Percentiles rank a stretch among this genome's conserved stretches.
Evolutionary conservation across 225 moss, liverwort and hornwort species (phyloP).

Genomic region (Bryum argenteum): DNA sequence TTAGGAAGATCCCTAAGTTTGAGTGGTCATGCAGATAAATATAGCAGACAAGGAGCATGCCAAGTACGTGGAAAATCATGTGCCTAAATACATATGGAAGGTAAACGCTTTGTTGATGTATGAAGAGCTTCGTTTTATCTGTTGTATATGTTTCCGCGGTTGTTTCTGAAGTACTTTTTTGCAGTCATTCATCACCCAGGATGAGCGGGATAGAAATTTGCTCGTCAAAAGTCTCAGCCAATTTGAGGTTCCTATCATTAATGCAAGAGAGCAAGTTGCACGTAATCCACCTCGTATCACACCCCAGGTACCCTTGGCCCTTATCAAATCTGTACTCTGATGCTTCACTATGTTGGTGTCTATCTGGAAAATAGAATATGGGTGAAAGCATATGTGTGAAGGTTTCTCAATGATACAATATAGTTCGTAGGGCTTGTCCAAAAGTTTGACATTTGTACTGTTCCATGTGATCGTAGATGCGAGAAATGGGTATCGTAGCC

Average conservation of each 20-base stretch:
- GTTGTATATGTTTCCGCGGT: not conserved
- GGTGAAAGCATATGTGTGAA: constrained; percentile 1
- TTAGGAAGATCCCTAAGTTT: constrained; percentile 16
- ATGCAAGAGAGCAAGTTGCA: constrained; percentile 47
- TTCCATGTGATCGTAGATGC: constrained; percentile 59
- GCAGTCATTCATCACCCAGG: constrained; percentile 87
- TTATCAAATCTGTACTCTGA: not conserved
- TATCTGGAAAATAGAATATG: constrained; percentile 6
- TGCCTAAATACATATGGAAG: constrained; percentile 81
- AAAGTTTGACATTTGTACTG: constrained; percentile 13
- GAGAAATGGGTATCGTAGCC: constrained; percentile 64
- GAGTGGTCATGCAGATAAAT: constrained; percentile 64
- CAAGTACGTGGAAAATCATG: constrained; percentile 87
- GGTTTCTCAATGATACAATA: not conserved
- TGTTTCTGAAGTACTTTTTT: constrained; percentile 22
- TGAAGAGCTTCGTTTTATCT: not conserved
- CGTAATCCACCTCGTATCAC: constrained; percentile 54
- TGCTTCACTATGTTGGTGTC: constrained; percentile 11
- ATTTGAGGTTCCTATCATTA: constrained; percentile 78
- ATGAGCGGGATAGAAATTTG: constrained; percentile 70
- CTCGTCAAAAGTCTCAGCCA: constrained; percentile 50
- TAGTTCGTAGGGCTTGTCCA: constrained; percentile 14
- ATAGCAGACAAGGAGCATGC: constrained; percentile 74
- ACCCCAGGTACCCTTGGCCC: constrained; percentile 50
- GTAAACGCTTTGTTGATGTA: constrained; percentile 40